Conservation (phyloP, 2,329 filamentous ascomycete species). For the Chaetomium strumarium region DNA sequence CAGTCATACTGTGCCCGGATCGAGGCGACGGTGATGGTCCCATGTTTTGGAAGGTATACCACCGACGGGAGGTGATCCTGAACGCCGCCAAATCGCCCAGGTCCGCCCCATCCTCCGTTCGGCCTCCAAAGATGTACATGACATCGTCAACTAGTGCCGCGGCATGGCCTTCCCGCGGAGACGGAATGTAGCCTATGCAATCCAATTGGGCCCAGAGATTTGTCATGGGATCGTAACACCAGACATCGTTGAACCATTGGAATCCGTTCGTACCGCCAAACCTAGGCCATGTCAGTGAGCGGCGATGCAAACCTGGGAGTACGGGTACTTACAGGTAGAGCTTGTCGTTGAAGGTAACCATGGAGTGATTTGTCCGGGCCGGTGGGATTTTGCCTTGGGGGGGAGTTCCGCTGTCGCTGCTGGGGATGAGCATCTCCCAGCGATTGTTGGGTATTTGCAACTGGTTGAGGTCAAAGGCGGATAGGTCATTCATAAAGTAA, state of each 20-base stretch:
- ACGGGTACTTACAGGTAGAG: conserved; percentile 70
- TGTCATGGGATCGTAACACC: conserved; percentile 80
- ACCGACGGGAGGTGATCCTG: conserved; percentile 69
- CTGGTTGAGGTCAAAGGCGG: conserved; percentile 93
- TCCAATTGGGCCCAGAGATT: conserved; percentile 87
- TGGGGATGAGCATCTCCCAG: conserved; percentile 88
- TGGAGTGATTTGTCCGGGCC: conserved; percentile 87
- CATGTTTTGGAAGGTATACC: conserved; percentile 99
- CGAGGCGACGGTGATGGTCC: conserved; percentile 88
- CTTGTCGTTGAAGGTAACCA: conserved; percentile 88
- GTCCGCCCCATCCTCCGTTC: conserved; percentile 88
- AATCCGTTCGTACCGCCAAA: conserved; percentile 96
- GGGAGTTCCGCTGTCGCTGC: conserved; percentile 57
- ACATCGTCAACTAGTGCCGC: conserved; percentile 92
- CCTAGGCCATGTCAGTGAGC: conserved; percentile 38
- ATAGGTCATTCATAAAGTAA: conserved; percentile 94
- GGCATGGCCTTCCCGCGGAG: conserved; percentile 88
- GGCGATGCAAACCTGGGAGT: not conserved
- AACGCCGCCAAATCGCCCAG: conserved; percentile 86
- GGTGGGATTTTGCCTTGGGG: conserved; percentile 67
- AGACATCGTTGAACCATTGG: conserved; percentile 98
- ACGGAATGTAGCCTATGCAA: conserved; percentile 95
- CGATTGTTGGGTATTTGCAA: conserved; percentile 84
- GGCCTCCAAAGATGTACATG: conserved; percentile 98
- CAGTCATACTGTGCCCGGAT: conserved; percentile 96